phyloP scores from a whole-genome alignment of 192 early-diverging fungal species.

The Globomyces pollinis-pini region DNA sequence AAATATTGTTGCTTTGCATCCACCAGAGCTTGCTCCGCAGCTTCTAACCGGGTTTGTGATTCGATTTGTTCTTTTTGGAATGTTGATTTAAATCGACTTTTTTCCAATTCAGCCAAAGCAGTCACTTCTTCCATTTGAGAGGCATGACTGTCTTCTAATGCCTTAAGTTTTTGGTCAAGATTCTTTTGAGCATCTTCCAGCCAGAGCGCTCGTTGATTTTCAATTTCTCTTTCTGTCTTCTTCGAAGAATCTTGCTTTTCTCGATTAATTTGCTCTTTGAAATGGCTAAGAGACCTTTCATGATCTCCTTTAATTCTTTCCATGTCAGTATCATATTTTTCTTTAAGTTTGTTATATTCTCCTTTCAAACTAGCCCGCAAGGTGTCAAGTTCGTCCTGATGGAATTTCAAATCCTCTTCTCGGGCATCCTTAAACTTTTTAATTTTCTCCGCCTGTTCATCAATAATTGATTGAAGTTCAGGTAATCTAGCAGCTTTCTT shows the following conservation, averaged over 20 bases:
- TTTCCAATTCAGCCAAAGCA: slow-evolving; percentile 6
- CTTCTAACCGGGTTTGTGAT: neutral
- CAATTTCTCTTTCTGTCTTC: slow-evolving; percentile 6
- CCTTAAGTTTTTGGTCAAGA: slow-evolving; percentile 9
- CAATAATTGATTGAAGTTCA: neutral
- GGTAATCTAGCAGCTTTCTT: neutral
- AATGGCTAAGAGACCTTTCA: neutral
- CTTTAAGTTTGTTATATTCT: slow-evolving; percentile 1
- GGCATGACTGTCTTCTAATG: neutral
- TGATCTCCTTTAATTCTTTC: slow-evolving; percentile 13
- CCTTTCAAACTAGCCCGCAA: neutral
- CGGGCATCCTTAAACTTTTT: neutral
- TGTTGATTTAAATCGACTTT: neutral
- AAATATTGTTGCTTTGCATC: slow-evolving; percentile 25
- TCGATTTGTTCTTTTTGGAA: slow-evolving; percentile 9
- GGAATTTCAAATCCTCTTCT: slow-evolving; percentile 2
- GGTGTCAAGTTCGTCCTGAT: slow-evolving; percentile 7
- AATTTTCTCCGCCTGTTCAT: neutral
- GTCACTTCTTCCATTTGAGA: slow-evolving; percentile 10
- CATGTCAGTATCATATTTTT: slow-evolving; percentile 12
- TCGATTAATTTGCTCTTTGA: neutral
- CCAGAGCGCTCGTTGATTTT: slow-evolving; percentile 2
- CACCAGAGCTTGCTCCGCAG: neutral
- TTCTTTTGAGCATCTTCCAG: neutral
- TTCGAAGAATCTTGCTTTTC: slow-evolving; percentile 2